Base-by-base conservation (phyloP, 495 filamentous ascomycete genomes). In the Aspergillus bertholletiae region DNA sequence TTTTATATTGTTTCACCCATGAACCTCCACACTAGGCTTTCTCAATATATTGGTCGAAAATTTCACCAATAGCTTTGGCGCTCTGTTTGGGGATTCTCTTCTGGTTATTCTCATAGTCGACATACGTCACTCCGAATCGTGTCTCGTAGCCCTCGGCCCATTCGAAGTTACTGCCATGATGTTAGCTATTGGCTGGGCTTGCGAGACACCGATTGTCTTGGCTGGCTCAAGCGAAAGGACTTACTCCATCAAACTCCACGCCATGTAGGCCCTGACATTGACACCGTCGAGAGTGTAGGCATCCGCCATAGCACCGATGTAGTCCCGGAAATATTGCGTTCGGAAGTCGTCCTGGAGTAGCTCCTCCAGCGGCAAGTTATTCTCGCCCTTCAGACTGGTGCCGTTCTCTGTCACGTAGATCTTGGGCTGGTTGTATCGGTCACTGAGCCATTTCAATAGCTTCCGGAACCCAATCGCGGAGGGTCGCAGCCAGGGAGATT, bases 401-500 rank as follows among this genome's bases (percentile, higher is more conserved):
- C 89, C 88, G 70, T 89, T 91, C 78, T 91, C 89, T 0, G 88
- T 93, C 51, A 90, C 86, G 67, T 88, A 89, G 68, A 92, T 89
- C 64, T 83, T 82, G 22, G 88, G 88, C 56, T 84, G 70, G 32
- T 75, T 78, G 69, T 91, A 92, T 5, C 89, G 80, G 61, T 89
- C 85, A 68, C 82, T 86, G 53, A 93, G 79, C 88, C 88, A 93
- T 64, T 83, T 84, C 58, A 92, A 75, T 52, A 92, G 75, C 61
- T 88, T 84, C 46, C 87, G 78, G 80, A 91, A 93, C 0, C 88
- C 89, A 39, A 82, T 71, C 1, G 86, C 79, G 59, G 83, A 80
- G 6, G 88, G 88, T 32, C 86, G 80, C 47, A 90, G 75, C 88
- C 88, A 92, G 62, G 85, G 79, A 0, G 81, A 87, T 68, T 90